Evolutionary conservation across 2,329 filamentous ascomycete genomes (phyloP), one percentile per base, ranked within the genome.

Genomic region (Chrysosporium queenslandicum): DNA sequence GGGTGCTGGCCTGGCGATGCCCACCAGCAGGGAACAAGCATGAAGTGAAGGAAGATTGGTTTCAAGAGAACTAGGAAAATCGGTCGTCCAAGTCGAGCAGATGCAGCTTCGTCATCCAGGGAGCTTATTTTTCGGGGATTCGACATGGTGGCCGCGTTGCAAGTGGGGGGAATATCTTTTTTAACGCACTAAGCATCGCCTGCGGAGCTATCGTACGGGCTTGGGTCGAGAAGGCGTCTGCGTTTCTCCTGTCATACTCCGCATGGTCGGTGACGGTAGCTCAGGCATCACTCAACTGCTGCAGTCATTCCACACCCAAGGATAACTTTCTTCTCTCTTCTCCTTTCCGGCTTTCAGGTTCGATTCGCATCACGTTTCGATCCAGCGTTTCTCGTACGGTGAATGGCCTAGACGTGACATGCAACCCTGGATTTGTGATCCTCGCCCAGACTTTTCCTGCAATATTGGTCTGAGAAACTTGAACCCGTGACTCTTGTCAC

Each of bases 361-460:
- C 7, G 27, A 29, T 34, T 46, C 29, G 43, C 43, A 46, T 46
- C 43, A 34, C 43, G 7, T 46, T 46, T 34, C 16, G 29, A 34
- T 36, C 16, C 29, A 46, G 25, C 21, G 30, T 45, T 18, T 45
- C 27, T 7, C 12, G 4, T 16, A n/a, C 30, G n/a, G 12, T 27
- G 29, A 27, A 37, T 37, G 7, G 29, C 43, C 43, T 36, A 29
- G 21, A 29, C 30, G 36, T 49, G 46, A 32, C 46, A 49, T 49
- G 46, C 46, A 20, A 39, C 36, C 36, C 36, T 49, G 16, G 45
- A 14, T n/a, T 39, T 32, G 23, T 41, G 46, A 39, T 37, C 32
- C 46, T 49, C 46, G 46, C 46, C 46, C 46, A 49, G 46, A 29
- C 46, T 21, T 49, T 49, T 49, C 36, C 34, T 40, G 46, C 46